Evolutionary conservation across 2,329 filamentous ascomycete genomes (phyloP).

Genomic region (Pseudogymnoascus sp.): DNA sequence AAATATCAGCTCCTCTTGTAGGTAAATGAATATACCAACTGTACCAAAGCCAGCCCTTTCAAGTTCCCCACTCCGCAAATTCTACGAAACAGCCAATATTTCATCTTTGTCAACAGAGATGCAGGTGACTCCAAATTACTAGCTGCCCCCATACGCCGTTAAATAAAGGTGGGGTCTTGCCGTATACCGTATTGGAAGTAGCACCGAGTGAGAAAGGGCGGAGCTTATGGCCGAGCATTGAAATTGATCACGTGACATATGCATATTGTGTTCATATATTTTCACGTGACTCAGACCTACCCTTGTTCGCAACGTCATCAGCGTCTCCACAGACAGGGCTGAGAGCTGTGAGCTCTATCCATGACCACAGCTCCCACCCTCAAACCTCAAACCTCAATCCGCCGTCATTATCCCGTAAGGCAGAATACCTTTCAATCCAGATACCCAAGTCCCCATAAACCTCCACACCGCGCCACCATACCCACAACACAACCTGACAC

Average conservation of each 20-base stretch:
- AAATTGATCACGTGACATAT: not conserved
- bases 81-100: not conserved
- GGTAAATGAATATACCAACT: not conserved
- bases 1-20: not conserved
- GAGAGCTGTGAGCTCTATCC: not conserved
- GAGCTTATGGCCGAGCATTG: not conserved
- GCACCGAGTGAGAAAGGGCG: not conserved
- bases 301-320: not conserved
- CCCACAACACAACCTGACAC: not conserved
- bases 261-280: too few relatives aligned
- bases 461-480: not conserved
- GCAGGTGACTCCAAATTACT: not conserved
- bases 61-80: not conserved
- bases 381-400: not conserved
- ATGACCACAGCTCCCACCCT: not conserved
- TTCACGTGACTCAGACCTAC: not conserved
- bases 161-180: not conserved
- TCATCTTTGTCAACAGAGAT: not conserved
- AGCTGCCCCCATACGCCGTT: not conserved
- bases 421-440: not conserved
- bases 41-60: not conserved
- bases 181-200: not conserved
- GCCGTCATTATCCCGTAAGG: not conserved
- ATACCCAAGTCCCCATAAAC: not conserved
- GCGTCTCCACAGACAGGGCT: not conserved